A percentile compares a stretch with the other conserved stretches of the same genome.
Evolutionary conservation across 2,329 filamentous ascomycete genomes (phyloP).

Genomic region (Exutisphaerella laricina): DNA sequence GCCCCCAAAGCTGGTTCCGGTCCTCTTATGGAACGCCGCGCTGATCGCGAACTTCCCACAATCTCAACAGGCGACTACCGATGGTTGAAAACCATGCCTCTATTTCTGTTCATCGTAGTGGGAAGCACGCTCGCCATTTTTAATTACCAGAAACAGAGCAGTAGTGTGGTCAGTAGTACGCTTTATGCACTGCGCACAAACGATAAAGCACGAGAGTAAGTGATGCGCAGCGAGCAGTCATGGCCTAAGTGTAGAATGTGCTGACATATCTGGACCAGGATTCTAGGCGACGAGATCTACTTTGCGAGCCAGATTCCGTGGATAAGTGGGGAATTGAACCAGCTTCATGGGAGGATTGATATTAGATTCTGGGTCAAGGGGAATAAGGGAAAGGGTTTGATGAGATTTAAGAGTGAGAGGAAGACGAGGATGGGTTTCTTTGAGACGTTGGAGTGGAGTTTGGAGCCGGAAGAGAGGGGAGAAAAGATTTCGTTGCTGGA

Average conservation of each 20-base stretch:
- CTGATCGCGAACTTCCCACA: slow-evolving; percentile 49
- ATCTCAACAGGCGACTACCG: slow-evolving; percentile 28
- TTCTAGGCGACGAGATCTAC: slow-evolving; percentile 67
- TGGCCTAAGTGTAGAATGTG: too few relatives aligned
- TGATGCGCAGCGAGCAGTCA: too few relatives aligned
- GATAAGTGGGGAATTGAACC: slow-evolving; percentile 69
- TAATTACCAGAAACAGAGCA: slow-evolving; percentile 98
- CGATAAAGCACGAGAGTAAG: slow-evolving; percentile 58
- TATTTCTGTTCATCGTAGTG: slow-evolving; percentile 70
- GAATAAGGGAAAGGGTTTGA: slow-evolving; percentile 61
- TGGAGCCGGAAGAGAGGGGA: slow-evolving; percentile 59
- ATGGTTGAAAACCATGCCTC: slow-evolving; percentile 61
- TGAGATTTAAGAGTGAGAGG: slow-evolving; percentile 74
- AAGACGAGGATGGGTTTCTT: slow-evolving; percentile 64
- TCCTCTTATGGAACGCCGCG: slow-evolving; percentile 48
- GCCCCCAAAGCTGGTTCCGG: slow-evolving; percentile 47
- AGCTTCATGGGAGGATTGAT: slow-evolving; percentile 85
- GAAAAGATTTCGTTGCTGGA: slow-evolving; percentile 66
- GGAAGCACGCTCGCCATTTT: slow-evolving; percentile 79
- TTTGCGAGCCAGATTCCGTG: slow-evolving; percentile 46
- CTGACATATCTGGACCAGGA: slow-evolving; percentile 21
- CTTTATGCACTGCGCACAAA: slow-evolving; percentile 88
- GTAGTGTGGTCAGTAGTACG: slow-evolving; percentile 71
- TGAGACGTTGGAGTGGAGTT: slow-evolving; percentile 84
- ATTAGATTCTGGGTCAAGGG: slow-evolving; percentile 84